These are phyloP conservation scores for Desmodesmus armatus DNA, from an alignment of 139 green algal genomes.

Conservation along the genomic window DNA sequence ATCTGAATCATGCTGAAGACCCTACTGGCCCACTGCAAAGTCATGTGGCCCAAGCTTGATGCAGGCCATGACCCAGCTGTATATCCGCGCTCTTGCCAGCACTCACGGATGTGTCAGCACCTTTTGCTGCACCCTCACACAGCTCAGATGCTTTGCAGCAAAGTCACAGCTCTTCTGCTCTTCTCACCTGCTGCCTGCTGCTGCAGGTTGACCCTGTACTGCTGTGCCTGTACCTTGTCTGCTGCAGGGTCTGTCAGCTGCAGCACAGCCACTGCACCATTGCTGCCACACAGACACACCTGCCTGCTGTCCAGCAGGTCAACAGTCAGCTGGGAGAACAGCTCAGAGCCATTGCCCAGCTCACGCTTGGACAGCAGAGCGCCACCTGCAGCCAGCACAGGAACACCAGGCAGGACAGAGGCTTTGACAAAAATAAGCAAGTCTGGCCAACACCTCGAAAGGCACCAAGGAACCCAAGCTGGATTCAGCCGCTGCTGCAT, in stretches of 20 bases:
- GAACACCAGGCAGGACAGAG: no score
- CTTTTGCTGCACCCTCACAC: no score
- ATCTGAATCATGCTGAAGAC: no score
- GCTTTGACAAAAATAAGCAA: no score
- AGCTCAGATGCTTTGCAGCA: background rate
- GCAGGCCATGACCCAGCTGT: no score
- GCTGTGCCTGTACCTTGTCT: slow-evolving; percentile 57
- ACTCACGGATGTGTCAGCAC: no score
- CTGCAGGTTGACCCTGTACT: slow-evolving; percentile 60
- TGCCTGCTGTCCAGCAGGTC: slow-evolving; percentile 74
- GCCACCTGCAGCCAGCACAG: slow-evolving; percentile 48
- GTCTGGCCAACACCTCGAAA: no score
- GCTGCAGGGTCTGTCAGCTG: slow-evolving; percentile 45
- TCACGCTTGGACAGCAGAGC: slow-evolving; percentile 59
- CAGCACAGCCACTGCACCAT: slow-evolving; percentile 70
- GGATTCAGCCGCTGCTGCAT: no score
- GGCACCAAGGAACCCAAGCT: no score
- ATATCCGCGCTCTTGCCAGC: no score
- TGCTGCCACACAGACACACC: slow-evolving; percentile 66
- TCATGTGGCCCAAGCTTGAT: no score
- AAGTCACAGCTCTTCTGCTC: background rate
- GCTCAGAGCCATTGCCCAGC: slow-evolving; percentile 49
- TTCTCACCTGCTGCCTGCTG: background rate
- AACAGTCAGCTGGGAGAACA: slow-evolving; percentile 58
- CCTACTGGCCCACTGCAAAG: no score